Evolutionary conservation across 164 flowering plant genomes (phyloP), one percentile per base, ranked within the genome.

Genomic region (Cinnamomum chago): DNA sequence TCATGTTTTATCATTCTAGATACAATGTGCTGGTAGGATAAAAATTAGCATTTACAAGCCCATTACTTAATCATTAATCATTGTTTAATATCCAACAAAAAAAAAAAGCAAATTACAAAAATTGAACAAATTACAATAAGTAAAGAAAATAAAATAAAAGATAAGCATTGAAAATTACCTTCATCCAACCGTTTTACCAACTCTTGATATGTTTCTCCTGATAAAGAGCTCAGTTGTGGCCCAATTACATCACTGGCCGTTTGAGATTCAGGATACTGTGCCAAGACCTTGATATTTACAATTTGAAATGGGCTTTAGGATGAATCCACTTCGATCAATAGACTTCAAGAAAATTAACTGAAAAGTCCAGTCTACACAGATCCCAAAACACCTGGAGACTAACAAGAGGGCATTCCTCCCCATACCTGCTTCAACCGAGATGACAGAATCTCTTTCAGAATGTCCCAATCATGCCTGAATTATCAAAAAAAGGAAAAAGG

Each of bases 371-470:
- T 64, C 27, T 64, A 25, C 67, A 64, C 25, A n/a, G 28, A 1
- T 58, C 50, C 28, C 68, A 30, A 58, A 58, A 62, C 23, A 69
- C 72, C 71, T 47, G 24, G 28, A 81, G 73, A 72, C 75, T 71
- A 40, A 71, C 79, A 79, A 64, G 70, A 79, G 60, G 25, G 83
- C 88, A 76, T 88, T 85, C 87, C 88, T 85, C 89, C 85, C 87
- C 94, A 82, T 92, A 94, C 98, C 98, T 92, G 90, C 91, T 91
- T 94, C 85, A 94, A 84, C 84, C 87, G 82, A 83, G 83, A 86
- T 71, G 95, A 91, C 68, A 94, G 82, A 82, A 91, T 78, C 69
- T 76, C 79, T 85, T 88, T 90, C 79, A 94, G 67, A 67, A 85
- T 85, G 67, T 87, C 90, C 98, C 98, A 94, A n/a, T 86, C 90